Evolutionary conservation across 371 early-diverging fungal genomes (phyloP), one percentile per base, ranked within the genome.

Genomic region (Quaeritorhiza haematococci): DNA sequence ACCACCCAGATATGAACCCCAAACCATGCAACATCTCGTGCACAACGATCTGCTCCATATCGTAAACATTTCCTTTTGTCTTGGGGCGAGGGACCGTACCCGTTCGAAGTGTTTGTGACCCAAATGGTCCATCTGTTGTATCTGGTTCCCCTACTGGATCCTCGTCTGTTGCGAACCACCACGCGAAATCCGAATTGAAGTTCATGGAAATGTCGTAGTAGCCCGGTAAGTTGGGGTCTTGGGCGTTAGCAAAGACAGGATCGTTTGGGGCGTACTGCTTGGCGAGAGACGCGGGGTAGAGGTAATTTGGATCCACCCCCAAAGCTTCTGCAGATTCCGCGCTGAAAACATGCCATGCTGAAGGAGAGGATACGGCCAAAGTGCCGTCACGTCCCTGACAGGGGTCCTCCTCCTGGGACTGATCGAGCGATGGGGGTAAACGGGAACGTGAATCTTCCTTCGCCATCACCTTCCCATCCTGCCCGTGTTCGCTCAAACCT

Each of bases 21-120:
- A 86, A 73, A 0, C 86, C 86, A 55, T 86, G 86, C 2, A 82
- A 57, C 7, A 82, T 35, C 58, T 86, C 86, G 49, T 86, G 86
- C 17, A 84, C 23, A 0, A 74, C 75, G 10, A 74, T 76, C 45
- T 76, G 73, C 28, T 80, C 63, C 44, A 86, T 67, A 61, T 84
- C 84, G 49, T 64, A 72, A 13, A n/a, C n/a, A n/a, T n/a, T n/a
- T n/a, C n/a, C n/a, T n/a, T n/a, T n/a, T n/a, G n/a, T n/a, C n/a
- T n/a, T n/a, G n/a, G n/a, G n/a, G n/a, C n/a, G n/a, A n/a, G n/a
- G n/a, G n/a, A n/a, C n/a, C n/a, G n/a, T n/a, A n/a, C n/a, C n/a
- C n/a, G n/a, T n/a, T n/a, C n/a, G n/a, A n/a, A n/a, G n/a, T n/a
- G n/a, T n/a, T n/a, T 50, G 49, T 13, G 49, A 24, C n/a, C 26